A percentile compares a stretch with the other conserved stretches of the same genome.
Evolutionary conservation across 2,329 filamentous ascomycete species (phyloP).

Genomic region (Claviceps humidiphila): DNA sequence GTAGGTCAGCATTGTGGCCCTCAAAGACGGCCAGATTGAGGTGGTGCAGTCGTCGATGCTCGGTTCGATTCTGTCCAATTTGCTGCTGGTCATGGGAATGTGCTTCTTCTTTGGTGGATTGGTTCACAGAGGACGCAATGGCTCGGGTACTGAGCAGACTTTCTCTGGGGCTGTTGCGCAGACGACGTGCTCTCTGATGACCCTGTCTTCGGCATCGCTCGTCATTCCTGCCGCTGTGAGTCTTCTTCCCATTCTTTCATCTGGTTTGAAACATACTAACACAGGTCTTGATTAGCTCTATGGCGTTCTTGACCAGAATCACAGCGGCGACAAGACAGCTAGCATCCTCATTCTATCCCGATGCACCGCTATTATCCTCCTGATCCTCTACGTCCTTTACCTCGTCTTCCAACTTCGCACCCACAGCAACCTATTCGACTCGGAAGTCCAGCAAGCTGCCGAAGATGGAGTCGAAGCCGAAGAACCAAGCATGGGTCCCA

Average conservation of each 20-base stretch:
- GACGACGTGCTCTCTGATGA: slow-evolving; percentile 64
- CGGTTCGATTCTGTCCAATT: slow-evolving; percentile 87
- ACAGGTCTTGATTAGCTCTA: slow-evolving; percentile 38
- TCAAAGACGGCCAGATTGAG: slow-evolving; percentile 73
- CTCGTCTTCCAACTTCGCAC: slow-evolving; percentile 67
- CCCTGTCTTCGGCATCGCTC: slow-evolving; percentile 61
- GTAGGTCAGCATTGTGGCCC: slow-evolving; percentile 82
- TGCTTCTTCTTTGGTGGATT: slow-evolving; percentile 68
- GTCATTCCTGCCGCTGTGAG: slow-evolving; percentile 61
- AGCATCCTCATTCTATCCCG: slow-evolving; percentile 62
- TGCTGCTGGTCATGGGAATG: slow-evolving; percentile 74
- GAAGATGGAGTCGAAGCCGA: slow-evolving; percentile 29
- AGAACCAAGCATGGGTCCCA: slow-evolving; percentile 44
- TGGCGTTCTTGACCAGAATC: slow-evolving; percentile 40
- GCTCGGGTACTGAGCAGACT: slow-evolving; percentile 49
- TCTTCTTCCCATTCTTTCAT: background rate
- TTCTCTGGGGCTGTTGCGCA: slow-evolving; percentile 70
- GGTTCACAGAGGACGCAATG: slow-evolving; percentile 42
- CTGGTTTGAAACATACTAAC: background rate
- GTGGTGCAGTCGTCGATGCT: slow-evolving; percentile 98
- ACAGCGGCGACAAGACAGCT: slow-evolving; percentile 26
- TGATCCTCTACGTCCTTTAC: slow-evolving; percentile 63
- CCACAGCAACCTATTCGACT: slow-evolving; percentile 59
- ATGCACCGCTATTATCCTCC: slow-evolving; percentile 61
- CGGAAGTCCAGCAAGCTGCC: slow-evolving; percentile 31